phyloP scores from a whole-genome alignment of 176 grass and related monocot species.

The Avena sativa region DNA sequence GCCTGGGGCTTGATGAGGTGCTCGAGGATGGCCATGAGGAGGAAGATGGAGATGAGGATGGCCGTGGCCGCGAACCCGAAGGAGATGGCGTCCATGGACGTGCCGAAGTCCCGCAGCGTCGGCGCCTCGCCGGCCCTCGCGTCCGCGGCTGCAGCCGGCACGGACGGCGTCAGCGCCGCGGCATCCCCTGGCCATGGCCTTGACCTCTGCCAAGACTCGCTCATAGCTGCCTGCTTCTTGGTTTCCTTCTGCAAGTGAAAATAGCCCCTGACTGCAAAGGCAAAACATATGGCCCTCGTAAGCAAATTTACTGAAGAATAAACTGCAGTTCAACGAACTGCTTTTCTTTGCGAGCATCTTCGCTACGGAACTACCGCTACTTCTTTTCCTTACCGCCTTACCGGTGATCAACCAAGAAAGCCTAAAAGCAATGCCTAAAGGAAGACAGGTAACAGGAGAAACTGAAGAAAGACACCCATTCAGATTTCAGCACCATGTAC shows the following conservation, averaged over 20 bases:
- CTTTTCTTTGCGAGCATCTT: neutral
- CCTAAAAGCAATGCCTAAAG: neutral
- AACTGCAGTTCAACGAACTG: neutral
- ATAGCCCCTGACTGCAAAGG: slow-evolving; percentile 16
- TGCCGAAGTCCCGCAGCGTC: slow-evolving; percentile 77
- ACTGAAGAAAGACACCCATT: slow-evolving; percentile 6
- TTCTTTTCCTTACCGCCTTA: neutral
- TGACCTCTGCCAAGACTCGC: slow-evolving; percentile 60
- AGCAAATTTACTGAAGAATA: neutral
- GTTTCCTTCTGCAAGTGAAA: neutral
- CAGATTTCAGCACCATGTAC: neutral
- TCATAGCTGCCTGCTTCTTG: slow-evolving; percentile 48
- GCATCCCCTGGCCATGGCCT: slow-evolving; percentile 67
- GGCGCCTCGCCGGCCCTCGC: slow-evolving; percentile 57
- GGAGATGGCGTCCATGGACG: slow-evolving; percentile 91
- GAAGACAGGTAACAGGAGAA: neutral
- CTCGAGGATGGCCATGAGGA: slow-evolving; percentile 97
- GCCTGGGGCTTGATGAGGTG: slow-evolving; percentile 88
- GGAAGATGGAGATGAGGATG: slow-evolving; percentile 95
- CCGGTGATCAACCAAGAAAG: neutral
- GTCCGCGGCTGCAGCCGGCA: slow-evolving; percentile 25
- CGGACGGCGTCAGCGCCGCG: slow-evolving; percentile 39
- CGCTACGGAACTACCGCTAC: too few species aligned
- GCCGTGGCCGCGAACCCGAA: slow-evolving; percentile 96
- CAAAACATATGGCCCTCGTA: neutral